Percentiles rank a stretch among this genome's conserved stretches.
phyloP scores from a whole-genome alignment of 768 basidiomycete species.

The Boletus rubescentipes region DNA sequence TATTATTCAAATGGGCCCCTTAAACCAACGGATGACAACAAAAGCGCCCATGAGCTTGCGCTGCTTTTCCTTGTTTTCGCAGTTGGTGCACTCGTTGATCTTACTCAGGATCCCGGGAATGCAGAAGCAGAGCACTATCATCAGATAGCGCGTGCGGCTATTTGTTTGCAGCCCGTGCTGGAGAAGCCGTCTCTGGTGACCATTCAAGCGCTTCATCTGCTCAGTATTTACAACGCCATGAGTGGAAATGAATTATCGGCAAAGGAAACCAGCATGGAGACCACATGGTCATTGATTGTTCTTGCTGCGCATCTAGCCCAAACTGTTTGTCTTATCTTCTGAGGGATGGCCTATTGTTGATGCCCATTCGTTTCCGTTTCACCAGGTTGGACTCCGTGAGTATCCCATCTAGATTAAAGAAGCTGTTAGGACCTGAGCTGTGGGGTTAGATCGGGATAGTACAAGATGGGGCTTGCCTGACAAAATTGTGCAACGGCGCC shows the following conservation, averaged over 20 bases:
- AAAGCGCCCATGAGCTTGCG: slow-evolving; percentile 48
- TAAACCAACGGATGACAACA: slow-evolving; percentile 37
- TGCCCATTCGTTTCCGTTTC: slow-evolving; percentile 16
- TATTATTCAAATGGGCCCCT: slow-evolving; percentile 36
- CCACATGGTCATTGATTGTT: slow-evolving; percentile 65
- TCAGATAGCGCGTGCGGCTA: slow-evolving; percentile 61
- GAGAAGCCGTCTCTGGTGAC: slow-evolving; percentile 72
- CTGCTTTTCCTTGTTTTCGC: slow-evolving; percentile 52
- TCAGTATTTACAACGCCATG: slow-evolving; percentile 72
- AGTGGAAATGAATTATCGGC: slow-evolving; percentile 55
- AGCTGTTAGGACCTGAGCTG: slow-evolving; percentile 9
- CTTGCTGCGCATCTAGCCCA: slow-evolving; percentile 66
- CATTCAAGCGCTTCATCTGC: slow-evolving; percentile 65
- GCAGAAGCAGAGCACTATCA: slow-evolving; percentile 61
- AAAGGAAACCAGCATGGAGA: slow-evolving; percentile 69
- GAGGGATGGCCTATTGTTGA: neutral
- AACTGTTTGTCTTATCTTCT: slow-evolving; percentile 44
- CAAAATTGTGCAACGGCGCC: slow-evolving; percentile 62
- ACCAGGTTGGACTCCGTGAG: slow-evolving; percentile 70
- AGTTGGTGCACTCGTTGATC: slow-evolving; percentile 47
- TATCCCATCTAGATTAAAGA: slow-evolving; percentile 16
- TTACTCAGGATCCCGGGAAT: slow-evolving; percentile 29
- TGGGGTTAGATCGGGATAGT: slow-evolving; percentile 56
- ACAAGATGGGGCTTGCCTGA: slow-evolving; percentile 60
- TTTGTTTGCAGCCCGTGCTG: slow-evolving; percentile 65